A percentile compares a stretch with the other conserved stretches of the same genome.
Evolutionary conservation across 108 stramenopile genomes (phyloP).

Genomic region (Conticribra guillardii): DNA sequence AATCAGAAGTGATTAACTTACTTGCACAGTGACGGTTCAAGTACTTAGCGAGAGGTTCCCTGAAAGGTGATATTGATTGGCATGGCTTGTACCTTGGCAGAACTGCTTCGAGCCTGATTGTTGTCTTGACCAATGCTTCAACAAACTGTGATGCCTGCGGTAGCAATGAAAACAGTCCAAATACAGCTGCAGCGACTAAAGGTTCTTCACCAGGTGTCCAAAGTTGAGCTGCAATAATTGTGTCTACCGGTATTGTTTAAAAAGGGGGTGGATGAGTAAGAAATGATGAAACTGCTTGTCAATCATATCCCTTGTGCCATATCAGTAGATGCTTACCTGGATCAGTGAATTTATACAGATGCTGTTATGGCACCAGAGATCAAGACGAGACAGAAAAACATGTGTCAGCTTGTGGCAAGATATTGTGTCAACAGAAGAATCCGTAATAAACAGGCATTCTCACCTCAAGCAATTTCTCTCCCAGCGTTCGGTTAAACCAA

Average conservation of each 20-base stretch:
- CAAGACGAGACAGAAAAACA: no score
- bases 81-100: conserved; percentile 61
- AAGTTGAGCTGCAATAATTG: conserved; percentile 57
- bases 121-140: conserved; percentile 82
- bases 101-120: conserved; percentile 70
- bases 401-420: no score
- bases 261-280: background rate
- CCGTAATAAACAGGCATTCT: no score
- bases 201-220: conserved; percentile 83
- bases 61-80: conserved; percentile 64
- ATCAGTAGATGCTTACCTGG: no score
- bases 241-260: conserved; percentile 8
- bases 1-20: conserved; percentile 19
- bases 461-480: conserved; percentile 87
- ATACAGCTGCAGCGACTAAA: conserved; percentile 75
- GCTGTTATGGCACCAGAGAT: no score
- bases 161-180: conserved; percentile 73
- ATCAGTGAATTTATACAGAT: conserved; percentile 81
- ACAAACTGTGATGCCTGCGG: conserved; percentile 81
- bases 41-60: conserved; percentile 75
- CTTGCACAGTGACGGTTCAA: conserved; percentile 76
- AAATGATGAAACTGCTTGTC: no score
- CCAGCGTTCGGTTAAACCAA: conserved; percentile 87
- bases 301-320: no score
- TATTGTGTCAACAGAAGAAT: no score